Conservation (phyloP, 2,329 filamentous ascomycete species). For the Calonectria fujianensis region DNA sequence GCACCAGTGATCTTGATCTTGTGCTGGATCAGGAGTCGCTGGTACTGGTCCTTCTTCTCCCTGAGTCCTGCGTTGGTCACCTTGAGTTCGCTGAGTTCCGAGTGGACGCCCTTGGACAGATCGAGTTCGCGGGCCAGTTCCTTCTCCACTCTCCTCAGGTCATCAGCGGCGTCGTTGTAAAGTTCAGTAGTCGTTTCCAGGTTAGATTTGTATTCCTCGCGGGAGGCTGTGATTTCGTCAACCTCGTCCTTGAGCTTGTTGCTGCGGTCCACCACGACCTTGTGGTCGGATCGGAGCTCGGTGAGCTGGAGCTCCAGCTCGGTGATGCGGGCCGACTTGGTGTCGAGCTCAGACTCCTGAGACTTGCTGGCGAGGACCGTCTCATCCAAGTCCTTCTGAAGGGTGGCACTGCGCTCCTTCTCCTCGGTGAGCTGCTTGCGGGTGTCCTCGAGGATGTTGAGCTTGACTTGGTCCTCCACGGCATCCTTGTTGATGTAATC, state of each 20-base stretch:
- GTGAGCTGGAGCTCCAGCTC: not conserved
- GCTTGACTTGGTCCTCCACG: not conserved
- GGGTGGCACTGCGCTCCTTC: not conserved
- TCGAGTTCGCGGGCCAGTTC: not conserved
- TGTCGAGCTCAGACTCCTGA: not conserved
- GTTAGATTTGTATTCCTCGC: not conserved
- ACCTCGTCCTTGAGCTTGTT: not conserved
- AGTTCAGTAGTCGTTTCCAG: not conserved
- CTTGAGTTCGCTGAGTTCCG: not conserved
- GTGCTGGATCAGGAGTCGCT: not conserved
- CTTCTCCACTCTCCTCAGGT: not conserved
- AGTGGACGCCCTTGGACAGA: not conserved
- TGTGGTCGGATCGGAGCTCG: not conserved
- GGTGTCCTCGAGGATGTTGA: not conserved
- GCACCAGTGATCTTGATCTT: not conserved
- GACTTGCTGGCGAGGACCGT: not conserved
- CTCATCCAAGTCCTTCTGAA: not conserved
- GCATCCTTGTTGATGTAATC: not conserved
- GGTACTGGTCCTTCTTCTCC: constrained; percentile 4
- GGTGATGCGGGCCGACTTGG: not conserved
- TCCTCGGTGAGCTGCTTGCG: not conserved
- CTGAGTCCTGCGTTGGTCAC: not conserved
- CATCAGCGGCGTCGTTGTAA: not conserved
- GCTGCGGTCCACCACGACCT: not conserved
- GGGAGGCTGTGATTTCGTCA: not conserved